phyloP scores from a whole-genome alignment of 2,329 filamentous ascomycete genomes.

The Penicillium brevicompactum region DNA sequence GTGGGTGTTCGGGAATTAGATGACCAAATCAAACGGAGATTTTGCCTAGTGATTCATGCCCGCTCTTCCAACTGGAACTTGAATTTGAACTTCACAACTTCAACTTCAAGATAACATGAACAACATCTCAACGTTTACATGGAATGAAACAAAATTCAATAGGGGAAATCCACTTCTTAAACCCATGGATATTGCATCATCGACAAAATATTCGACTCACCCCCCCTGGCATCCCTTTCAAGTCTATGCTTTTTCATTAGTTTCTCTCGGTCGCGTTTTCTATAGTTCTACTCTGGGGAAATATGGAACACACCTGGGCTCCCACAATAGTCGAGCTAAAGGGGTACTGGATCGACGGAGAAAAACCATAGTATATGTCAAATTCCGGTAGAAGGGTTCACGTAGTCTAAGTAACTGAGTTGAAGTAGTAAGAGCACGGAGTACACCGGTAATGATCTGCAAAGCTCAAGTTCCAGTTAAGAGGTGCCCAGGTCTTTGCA shows the following conservation, averaged over 20 bases:
- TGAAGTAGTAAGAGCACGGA: too few species aligned
- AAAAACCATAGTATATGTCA: slow-evolving; percentile 12
- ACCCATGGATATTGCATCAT: slow-evolving; percentile 22
- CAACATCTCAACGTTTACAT: background rate
- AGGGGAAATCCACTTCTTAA: background rate
- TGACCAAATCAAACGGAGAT: slow-evolving; percentile 8
- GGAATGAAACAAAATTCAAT: background rate
- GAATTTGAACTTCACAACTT: background rate
- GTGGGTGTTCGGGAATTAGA: slow-evolving; percentile 12
- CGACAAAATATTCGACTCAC: slow-evolving; percentile 28
- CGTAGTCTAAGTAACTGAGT: background rate
- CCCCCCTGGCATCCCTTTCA: slow-evolving; percentile 25
- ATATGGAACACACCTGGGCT: slow-evolving; percentile 31
- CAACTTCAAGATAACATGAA: background rate
- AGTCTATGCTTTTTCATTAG: slow-evolving; percentile 4
- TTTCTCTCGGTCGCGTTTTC: slow-evolving; percentile 10
- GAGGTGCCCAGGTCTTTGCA: background rate
- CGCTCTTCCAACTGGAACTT: background rate
- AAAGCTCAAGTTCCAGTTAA: background rate
- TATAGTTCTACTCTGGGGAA: background rate
- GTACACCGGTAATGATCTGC: background rate
- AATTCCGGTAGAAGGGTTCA: background rate
- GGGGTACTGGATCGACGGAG: slow-evolving; percentile 19
- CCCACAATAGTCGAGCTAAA: slow-evolving; percentile 35
- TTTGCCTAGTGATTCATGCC: background rate